Conservation (phyloP, 2,329 filamentous ascomycete genomes). For the Trichoderma simmonsii region DNA sequence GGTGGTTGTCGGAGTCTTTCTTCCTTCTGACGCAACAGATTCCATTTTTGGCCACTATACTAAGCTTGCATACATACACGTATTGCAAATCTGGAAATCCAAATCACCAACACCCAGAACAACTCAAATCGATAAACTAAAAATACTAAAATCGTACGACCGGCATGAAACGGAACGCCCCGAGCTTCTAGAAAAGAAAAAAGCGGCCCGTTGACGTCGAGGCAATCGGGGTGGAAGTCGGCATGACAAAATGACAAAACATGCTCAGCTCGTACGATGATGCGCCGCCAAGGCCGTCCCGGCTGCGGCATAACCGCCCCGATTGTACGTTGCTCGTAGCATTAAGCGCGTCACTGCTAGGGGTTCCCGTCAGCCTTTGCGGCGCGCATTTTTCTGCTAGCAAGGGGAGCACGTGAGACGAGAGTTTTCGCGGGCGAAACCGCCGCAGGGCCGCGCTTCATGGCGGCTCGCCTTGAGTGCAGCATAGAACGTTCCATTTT, state of each 20-base stretch:
- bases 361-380: background rate
- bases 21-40: background rate
- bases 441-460: slow-evolving; percentile 7
- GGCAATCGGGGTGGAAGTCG: background rate
- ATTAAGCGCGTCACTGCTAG: background rate
- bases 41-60: background rate
- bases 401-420: background rate
- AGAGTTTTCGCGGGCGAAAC: background rate
- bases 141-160: background rate
- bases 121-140: background rate
- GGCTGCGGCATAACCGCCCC: background rate
- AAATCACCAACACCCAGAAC: background rate
- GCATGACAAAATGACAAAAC: background rate
- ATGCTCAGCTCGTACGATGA: slow-evolving; percentile 11
- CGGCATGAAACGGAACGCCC: background rate
- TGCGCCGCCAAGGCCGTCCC: background rate
- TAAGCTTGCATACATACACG: background rate
- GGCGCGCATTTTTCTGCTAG: background rate
- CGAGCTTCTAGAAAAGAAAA: background rate
- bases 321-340: background rate
- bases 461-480: background rate
- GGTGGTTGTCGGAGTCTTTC: background rate
- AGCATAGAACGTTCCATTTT: background rate
- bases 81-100: background rate
- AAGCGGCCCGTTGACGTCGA: background rate